phyloP scores from a whole-genome alignment of 768 basidiomycete species.

The Boletus sp. region DNA sequence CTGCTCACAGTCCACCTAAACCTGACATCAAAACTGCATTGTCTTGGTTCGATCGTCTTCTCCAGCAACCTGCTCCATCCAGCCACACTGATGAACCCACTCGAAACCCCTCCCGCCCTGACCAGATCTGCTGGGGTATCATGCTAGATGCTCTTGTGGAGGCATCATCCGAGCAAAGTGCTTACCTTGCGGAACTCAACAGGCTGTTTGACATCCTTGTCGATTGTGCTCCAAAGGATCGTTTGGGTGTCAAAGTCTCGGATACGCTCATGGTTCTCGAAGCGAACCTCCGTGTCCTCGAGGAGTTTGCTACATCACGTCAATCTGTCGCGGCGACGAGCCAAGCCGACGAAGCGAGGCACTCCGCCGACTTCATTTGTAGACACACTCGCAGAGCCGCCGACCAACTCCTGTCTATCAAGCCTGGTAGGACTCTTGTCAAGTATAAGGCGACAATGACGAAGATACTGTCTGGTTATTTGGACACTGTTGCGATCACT shows the following conservation, averaged over 20 bases:
- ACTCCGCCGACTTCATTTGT: slow-evolving; percentile 29
- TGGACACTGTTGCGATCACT: slow-evolving; percentile 9
- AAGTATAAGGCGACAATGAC: slow-evolving; percentile 15
- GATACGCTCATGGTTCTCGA: slow-evolving; percentile 46
- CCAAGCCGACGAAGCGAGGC: slow-evolving; percentile 7
- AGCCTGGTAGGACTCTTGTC: slow-evolving; percentile 11
- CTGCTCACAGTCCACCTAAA: background rate
- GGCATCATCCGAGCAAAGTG: slow-evolving; percentile 25
- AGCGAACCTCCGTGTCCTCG: slow-evolving; percentile 39
- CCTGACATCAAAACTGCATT: slow-evolving; percentile 61
- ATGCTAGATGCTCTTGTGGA: slow-evolving; percentile 58
- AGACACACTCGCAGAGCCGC: slow-evolving; percentile 9
- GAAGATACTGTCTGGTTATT: slow-evolving; percentile 19
- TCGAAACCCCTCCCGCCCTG: slow-evolving; percentile 49
- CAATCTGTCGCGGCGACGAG: background rate
- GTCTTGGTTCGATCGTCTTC: slow-evolving; percentile 68
- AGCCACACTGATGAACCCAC: slow-evolving; percentile 43
- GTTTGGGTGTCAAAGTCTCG: slow-evolving; percentile 32
- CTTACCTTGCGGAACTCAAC: slow-evolving; percentile 55
- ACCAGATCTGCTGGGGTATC: slow-evolving; percentile 51
- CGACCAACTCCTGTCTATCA: slow-evolving; percentile 12
- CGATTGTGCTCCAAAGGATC: slow-evolving; percentile 35
- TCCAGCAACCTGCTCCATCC: slow-evolving; percentile 40
- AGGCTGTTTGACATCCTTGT: slow-evolving; percentile 46
- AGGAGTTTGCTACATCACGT: slow-evolving; percentile 7